These are phyloP conservation scores for Pleurotus djamor DNA, from an alignment of 768 basidiomycete genomes.

Conservation along the genomic window DNA sequence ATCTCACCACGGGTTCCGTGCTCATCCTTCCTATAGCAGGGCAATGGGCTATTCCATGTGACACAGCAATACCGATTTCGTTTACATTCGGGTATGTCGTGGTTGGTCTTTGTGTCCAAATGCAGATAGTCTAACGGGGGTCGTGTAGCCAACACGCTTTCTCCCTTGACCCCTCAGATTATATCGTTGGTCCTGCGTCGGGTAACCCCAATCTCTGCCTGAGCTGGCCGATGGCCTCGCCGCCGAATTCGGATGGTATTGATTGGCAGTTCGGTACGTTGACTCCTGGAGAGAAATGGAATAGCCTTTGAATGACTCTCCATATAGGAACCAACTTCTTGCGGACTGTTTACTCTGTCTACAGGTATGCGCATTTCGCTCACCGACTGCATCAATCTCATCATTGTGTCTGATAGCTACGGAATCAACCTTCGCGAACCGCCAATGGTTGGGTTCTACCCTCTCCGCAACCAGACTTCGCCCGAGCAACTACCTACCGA, in stretches of 20 bases:
- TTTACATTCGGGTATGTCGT: constrained; percentile 68
- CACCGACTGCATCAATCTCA: background rate
- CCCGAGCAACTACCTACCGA: constrained; percentile 34
- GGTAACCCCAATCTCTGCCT: constrained; percentile 69
- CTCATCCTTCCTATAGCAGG: constrained; percentile 36
- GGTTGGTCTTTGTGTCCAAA: background rate
- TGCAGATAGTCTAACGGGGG: background rate
- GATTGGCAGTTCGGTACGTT: constrained; percentile 80
- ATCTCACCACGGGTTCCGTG: background rate
- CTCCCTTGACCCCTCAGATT: constrained; percentile 71
- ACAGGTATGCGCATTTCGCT: constrained; percentile 45
- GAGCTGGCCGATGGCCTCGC: constrained; percentile 67
- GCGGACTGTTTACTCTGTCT: constrained; percentile 76
- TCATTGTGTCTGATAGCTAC: constrained; percentile 42
- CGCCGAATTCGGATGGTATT: constrained; percentile 70
- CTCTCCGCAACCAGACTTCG: constrained; percentile 44
- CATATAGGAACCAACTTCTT: constrained; percentile 60
- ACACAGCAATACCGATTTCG: constrained; percentile 52
- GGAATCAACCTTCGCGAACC: constrained; percentile 74
- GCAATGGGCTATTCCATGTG: constrained; percentile 77
- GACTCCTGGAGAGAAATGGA: background rate
- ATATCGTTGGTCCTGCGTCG: constrained; percentile 66
- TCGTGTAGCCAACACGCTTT: constrained; percentile 52
- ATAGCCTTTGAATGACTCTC: background rate
- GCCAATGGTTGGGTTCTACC: constrained; percentile 77